Evolutionary conservation across 306 rosid species (phyloP).

Genomic region (Cucurbita moschata): DNA sequence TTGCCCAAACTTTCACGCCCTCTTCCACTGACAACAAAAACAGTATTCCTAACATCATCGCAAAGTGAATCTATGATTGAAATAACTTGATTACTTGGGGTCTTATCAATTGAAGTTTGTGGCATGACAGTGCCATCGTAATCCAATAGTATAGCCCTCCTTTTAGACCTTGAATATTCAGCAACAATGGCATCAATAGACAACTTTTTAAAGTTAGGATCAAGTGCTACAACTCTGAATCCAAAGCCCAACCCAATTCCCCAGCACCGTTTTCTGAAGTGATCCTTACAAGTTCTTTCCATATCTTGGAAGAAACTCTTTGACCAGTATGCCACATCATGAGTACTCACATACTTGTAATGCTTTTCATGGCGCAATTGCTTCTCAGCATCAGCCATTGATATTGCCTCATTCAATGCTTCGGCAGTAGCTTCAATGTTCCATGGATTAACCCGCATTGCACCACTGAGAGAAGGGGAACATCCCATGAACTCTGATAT

Average conservation of each 20-base stretch:
- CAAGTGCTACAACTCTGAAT: slow-evolving; percentile 48
- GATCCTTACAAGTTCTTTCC: slow-evolving; percentile 51
- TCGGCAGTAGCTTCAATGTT: slow-evolving; percentile 49
- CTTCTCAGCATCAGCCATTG: slow-evolving; percentile 45
- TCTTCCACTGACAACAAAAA: slow-evolving; percentile 48
- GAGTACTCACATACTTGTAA: slow-evolving; percentile 48
- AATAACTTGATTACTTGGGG: slow-evolving; percentile 30
- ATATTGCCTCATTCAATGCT: slow-evolving; percentile 48
- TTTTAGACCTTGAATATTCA: slow-evolving; percentile 34
- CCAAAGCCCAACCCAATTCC: slow-evolving; percentile 56
- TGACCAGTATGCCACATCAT: slow-evolving; percentile 58
- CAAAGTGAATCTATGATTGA: slow-evolving; percentile 29
- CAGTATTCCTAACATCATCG: slow-evolving; percentile 29
- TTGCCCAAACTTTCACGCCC: slow-evolving; percentile 34
- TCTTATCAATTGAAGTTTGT: slow-evolving; percentile 34
- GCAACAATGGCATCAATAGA: slow-evolving; percentile 30
- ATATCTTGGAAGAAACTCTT: slow-evolving; percentile 47
- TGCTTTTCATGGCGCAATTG: slow-evolving; percentile 59
- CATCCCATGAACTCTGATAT: slow-evolving; percentile 61
- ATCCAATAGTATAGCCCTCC: slow-evolving; percentile 44
- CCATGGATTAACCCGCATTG: slow-evolving; percentile 61
- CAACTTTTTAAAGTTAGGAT: slow-evolving; percentile 45
- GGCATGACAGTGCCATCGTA: slow-evolving; percentile 57
- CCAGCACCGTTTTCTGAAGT: slow-evolving; percentile 52
- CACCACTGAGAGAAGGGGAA: slow-evolving; percentile 59